Evolutionary conservation across 176 grass and related monocot species (phyloP), one percentile per base, ranked within the genome.

Genomic region (Oryza punctata): DNA sequence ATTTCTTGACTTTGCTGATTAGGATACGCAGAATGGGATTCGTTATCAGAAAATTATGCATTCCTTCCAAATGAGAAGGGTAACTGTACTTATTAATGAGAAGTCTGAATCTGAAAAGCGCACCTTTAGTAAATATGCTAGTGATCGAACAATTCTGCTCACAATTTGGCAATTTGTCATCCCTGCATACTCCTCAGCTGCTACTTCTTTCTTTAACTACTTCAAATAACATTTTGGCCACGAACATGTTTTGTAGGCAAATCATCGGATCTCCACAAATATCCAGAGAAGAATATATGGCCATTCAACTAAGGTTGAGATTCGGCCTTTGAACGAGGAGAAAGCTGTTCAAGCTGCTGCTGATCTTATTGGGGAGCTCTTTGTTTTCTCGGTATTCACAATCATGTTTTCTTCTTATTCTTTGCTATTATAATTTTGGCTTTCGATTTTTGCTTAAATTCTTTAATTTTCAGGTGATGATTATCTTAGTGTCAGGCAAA

Each of bases 271-370:
- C 23, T 86, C 91, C n/a, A 94, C 86, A 50, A 83, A 72, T 37
- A 88, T 94, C 61, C 91, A 94, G 83, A 85, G 91, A 81, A 85
- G 91, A 78, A 63, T 94, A 72, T 91, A 94, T 73, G 91, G 88
- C 15, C 91, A 94, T 86, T 73, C 91, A 81, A 90, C 86, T 41
- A 69, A 73, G 45, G 91, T 91, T 69, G 91, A 80, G 59, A 86
- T 94, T 70, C 83, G 86, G 27, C 92, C 92, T 14, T 30, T 94
- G 66, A 88, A 94, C 69, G 88, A 94, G 72, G 92, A 94, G 78
- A 94, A 94, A 81, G 92, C 92, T 88, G 88, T 94, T 86, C 88
- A 94, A 86, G 88, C 88, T 78, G 88, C 92, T 88, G 71, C 83
- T 5, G 92, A 94, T 74, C 92, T 94, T 81, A 91, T 94, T 64